Evolutionary conservation across 257 asterid species (phyloP), one percentile per base, ranked within the genome.

Genomic region (Orobanche coerulescens): DNA sequence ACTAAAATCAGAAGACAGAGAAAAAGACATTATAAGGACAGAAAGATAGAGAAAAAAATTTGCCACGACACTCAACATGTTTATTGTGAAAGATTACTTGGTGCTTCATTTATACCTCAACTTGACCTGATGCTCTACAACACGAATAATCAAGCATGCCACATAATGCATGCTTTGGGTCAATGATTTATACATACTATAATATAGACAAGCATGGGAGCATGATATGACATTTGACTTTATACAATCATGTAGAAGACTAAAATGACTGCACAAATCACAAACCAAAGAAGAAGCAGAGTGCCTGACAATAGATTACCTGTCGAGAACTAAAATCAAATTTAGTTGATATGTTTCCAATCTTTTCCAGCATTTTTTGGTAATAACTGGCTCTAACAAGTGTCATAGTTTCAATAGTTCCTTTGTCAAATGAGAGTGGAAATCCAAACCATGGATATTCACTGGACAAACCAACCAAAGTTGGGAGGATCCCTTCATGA

Each of bases 351-450:
- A 74, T 58, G 58, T 68, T 71, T 58, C 81, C 94, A 75, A 82
- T 72, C 72, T 84, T 86, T 68, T 79, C 96, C 71, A 81, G 84
- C 95, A 79, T 81, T 74, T 68, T 76, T 54, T 82, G 72, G 65
- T 93, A 87, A 72, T 84, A 82, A 68, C 62, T 76, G 73, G 76
- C 75, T 79, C 97, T 84, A 53, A 77, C 82, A 72, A 66, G 78
- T 48, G 60, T 81, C 82, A 85, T 69, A 50, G 40, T 71, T 72
- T 86, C 81, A 11, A 86, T 79, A 61, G 86, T 67, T 73, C 56
- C 80, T 77, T 83, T 93, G 74, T 89, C 82, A 77, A 86, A 93
- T 48, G 88, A 75, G 71, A 93, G 75, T 26, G 95, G 85, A 61
- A 80, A 79, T 47, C 79, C 74, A 72, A 78, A 74, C 76, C 82